These are phyloP conservation scores for Aspergillus funiculosus DNA, from an alignment of 495 filamentous ascomycete genomes.

Conservation along the genomic window DNA sequence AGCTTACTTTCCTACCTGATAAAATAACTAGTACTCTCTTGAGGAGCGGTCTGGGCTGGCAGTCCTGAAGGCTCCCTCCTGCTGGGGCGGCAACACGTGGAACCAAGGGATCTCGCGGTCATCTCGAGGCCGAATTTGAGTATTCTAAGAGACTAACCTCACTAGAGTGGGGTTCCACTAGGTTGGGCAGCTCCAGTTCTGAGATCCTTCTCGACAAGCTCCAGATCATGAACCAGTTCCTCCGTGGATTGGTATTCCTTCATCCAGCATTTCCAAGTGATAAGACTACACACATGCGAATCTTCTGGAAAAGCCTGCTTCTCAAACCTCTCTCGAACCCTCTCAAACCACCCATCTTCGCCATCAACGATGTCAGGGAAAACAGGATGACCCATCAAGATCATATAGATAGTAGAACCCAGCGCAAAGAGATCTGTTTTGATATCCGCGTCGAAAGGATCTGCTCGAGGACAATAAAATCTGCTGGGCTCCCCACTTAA, in stretches of 20 bases:
- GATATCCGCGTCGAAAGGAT: not conserved
- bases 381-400: not conserved
- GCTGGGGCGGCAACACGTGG: too few relatives aligned
- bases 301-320: not conserved
- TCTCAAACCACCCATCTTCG: not conserved
- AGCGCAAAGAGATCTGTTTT: conserved; percentile 4
- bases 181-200: not conserved
- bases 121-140: too few relatives aligned
- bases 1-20: too few relatives aligned
- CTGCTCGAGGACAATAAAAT: not conserved
- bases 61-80: too few relatives aligned
- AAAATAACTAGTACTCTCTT: too few relatives aligned
- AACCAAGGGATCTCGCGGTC: too few relatives aligned
- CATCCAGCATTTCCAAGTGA: not conserved
- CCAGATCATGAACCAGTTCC: not conserved
- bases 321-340: not conserved
- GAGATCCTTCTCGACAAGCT: not conserved
- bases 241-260: conserved; percentile 1
- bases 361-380: not conserved
- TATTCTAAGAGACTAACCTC: too few relatives aligned
- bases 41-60: too few relatives aligned
- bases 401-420: not conserved
- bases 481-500: not conserved
- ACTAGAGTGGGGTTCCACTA: too few relatives aligned
- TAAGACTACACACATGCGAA: not conserved